Conservation (phyloP, 2,329 filamentous ascomycete genomes). For the Sporothrix protearum region DNA sequence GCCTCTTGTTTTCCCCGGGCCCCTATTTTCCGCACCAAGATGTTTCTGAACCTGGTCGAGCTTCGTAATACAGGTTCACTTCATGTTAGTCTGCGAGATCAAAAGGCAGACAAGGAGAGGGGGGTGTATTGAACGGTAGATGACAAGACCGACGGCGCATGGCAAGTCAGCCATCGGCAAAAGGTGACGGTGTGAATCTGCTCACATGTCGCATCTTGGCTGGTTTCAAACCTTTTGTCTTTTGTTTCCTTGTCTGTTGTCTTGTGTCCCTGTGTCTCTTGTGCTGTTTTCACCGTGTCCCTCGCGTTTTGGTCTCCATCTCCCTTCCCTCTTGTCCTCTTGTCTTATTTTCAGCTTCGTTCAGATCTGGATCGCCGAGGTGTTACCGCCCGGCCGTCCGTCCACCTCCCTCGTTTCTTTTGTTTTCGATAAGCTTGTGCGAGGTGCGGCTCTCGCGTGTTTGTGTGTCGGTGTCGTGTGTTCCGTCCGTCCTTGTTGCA, state of each 20-base stretch:
- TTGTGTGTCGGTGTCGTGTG: neutral
- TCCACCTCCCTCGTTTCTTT: neutral
- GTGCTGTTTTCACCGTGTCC: neutral
- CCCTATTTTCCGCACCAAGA: neutral
- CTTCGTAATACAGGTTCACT: neutral
- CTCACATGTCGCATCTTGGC: neutral
- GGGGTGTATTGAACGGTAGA: neutral
- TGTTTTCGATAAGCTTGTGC: conserved; percentile 14
- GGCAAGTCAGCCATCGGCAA: neutral
- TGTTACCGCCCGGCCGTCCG: neutral
- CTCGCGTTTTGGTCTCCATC: neutral
- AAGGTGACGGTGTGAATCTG: neutral
- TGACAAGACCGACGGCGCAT: neutral
- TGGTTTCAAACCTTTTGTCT: neutral
- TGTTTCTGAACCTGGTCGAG: neutral
- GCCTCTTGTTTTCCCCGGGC: neutral
- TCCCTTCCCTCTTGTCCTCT: neutral
- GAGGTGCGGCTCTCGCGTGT: conserved; percentile 1
- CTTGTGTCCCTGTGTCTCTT: neutral
- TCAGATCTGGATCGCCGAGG: conserved; percentile 12
- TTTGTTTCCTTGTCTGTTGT: neutral
- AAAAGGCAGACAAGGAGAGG: neutral
- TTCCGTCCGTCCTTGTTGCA: neutral
- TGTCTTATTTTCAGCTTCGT: neutral
- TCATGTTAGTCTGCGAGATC: neutral